These are phyloP conservation scores for Priceomyces fermenticarens DNA, from an alignment of 805 yeast species.

Conservation along the genomic window DNA sequence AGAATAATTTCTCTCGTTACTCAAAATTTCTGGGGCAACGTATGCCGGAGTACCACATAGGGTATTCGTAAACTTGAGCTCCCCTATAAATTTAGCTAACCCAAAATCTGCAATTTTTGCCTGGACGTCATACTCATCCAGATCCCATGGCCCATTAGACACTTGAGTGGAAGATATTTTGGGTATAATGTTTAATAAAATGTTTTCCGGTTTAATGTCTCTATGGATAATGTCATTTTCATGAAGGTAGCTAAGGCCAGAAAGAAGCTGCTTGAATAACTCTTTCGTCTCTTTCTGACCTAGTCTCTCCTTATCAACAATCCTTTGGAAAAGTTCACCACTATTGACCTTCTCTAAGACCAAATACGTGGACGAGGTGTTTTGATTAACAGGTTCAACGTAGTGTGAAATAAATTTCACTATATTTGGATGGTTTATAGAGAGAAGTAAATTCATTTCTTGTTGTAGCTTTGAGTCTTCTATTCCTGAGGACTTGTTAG, in stretches of 20 bases:
- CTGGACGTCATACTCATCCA: conserved; percentile 54
- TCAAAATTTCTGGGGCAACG: conserved; percentile 77
- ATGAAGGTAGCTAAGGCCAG: conserved; percentile 39
- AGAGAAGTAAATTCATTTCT: conserved; percentile 63
- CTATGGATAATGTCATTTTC: conserved; percentile 41
- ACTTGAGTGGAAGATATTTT: conserved; percentile 21
- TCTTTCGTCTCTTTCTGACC: conserved; percentile 61
- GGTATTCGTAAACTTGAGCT: conserved; percentile 69
- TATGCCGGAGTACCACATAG: conserved; percentile 86
- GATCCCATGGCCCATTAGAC: conserved; percentile 56
- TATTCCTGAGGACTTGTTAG: conserved; percentile 31
- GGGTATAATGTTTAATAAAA: conserved; percentile 49
- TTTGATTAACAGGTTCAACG: conserved; percentile 51
- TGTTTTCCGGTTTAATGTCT: conserved; percentile 46
- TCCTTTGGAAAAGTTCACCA: conserved; percentile 74
- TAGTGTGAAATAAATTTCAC: conserved; percentile 61
- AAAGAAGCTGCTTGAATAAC: conserved; percentile 47
- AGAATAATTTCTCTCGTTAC: conserved; percentile 56
- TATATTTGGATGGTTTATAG: conserved; percentile 67
- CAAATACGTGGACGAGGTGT: conserved; percentile 52
- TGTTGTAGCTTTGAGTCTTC: conserved; percentile 51
- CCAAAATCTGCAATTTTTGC: conserved; percentile 88
- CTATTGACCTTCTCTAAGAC: conserved; percentile 72
- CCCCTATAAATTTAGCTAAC: conserved; percentile 65
- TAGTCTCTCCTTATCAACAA: conserved; percentile 60